phyloP scores from a whole-genome alignment of 441 rosid species.

The Hura crepitans region DNA sequence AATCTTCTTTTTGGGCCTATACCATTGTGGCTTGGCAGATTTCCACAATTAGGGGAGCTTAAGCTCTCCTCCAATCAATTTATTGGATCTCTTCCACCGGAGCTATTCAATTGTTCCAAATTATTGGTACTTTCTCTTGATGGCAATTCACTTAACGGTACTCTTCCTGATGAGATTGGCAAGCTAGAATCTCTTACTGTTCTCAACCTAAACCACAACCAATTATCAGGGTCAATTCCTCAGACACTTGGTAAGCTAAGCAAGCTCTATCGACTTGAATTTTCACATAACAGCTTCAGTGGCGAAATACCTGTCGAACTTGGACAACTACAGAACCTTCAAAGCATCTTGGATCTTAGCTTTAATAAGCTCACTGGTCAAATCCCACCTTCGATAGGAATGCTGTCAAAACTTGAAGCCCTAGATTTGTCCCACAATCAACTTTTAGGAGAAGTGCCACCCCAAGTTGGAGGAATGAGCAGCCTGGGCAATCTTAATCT shows the following conservation, averaged over 20 bases:
- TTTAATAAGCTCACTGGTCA: constrained; percentile 56
- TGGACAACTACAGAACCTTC: constrained; percentile 67
- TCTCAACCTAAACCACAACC: constrained; percentile 51
- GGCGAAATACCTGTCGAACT: constrained; percentile 60
- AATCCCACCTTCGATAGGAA: constrained; percentile 60
- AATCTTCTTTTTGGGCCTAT: constrained; percentile 60
- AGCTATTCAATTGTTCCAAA: constrained; percentile 62
- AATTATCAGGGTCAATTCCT: constrained; percentile 61
- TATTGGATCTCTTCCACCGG: constrained; percentile 47
- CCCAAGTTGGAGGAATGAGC: constrained; percentile 51
- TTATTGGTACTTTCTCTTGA: constrained; percentile 61
- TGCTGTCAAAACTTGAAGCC: constrained; percentile 56
- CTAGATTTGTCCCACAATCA: constrained; percentile 78
- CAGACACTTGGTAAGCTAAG: constrained; percentile 51
- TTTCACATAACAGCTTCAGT: constrained; percentile 56
- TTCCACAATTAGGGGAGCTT: constrained; percentile 62
- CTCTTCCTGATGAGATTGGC: constrained; percentile 52
- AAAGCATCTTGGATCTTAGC: constrained; percentile 64
- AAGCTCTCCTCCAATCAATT: constrained; percentile 66
- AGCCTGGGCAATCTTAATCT: constrained; percentile 70
- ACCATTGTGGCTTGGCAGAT: constrained; percentile 64
- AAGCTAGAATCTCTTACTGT: constrained; percentile 52
- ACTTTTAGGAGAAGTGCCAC: constrained; percentile 59
- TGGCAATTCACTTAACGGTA: constrained; percentile 53
- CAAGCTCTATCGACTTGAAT: constrained; percentile 59